phyloP scores from a whole-genome alignment of 305 asterid species.

The Solanum hybrid region DNA sequence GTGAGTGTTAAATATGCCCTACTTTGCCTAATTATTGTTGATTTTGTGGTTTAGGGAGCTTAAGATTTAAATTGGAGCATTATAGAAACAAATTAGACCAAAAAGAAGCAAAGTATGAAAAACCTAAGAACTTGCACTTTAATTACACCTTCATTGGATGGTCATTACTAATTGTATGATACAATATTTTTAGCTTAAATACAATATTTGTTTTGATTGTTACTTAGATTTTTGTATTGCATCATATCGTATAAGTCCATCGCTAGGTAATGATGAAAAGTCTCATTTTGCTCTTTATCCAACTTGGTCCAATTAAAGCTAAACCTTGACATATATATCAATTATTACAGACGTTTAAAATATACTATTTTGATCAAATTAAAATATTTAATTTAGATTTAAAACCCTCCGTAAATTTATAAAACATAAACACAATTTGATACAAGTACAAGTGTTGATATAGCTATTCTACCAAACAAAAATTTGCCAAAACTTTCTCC shows the following conservation, averaged over 20 bases:
- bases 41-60: neutral
- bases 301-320: too few relatives aligned
- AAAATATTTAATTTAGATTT: too few relatives aligned
- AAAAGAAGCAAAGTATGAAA: neutral
- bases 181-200: too few relatives aligned
- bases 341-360: too few relatives aligned
- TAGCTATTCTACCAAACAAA: neutral
- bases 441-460: neutral
- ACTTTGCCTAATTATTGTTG: neutral
- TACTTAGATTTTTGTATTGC: too few relatives aligned
- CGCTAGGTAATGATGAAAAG: neutral
- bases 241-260: too few relatives aligned
- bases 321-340: too few relatives aligned
- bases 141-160: neutral
- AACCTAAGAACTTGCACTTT: neutral
- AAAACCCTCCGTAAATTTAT: neutral
- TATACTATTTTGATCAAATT: too few relatives aligned
- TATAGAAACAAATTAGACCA: neutral
- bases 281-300: neutral
- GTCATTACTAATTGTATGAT: too few relatives aligned
- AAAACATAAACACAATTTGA: neutral
- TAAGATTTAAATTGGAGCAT: neutral
- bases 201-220: neutral
- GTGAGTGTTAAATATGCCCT: neutral
- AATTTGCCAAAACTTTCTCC: neutral